Evolutionary conservation across 768 basidiomycete species (phyloP).

Genomic region (Lactarius tabidus): DNA sequence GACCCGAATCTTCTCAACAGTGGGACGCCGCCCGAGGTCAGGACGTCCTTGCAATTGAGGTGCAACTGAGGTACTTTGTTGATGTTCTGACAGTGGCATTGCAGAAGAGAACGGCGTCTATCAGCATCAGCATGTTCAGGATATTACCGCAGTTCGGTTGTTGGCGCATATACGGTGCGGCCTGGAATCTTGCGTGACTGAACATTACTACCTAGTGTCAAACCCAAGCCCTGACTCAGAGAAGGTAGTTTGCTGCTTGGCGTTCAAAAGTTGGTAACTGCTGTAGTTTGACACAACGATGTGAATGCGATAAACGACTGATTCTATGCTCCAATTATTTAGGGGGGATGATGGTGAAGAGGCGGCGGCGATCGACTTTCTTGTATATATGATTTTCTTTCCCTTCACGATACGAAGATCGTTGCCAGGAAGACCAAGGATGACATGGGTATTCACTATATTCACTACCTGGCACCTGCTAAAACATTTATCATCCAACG

Average conservation of each 20-base stretch:
- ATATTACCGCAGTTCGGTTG: background rate
- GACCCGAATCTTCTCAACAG: background rate
- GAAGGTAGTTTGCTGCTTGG: background rate
- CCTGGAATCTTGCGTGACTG: background rate
- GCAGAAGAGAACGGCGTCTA: background rate
- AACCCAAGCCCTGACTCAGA: background rate
- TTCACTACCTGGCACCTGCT: background rate
- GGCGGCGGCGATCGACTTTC: background rate
- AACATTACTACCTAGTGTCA: background rate
- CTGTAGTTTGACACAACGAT: background rate
- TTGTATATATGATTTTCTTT: background rate
- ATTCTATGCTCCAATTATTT: background rate
- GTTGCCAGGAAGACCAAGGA: slow-evolving; percentile 6
- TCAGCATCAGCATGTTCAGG: background rate
- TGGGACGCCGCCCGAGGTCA: too few relatives aligned
- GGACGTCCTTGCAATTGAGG: too few relatives aligned
- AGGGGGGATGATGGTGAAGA: background rate
- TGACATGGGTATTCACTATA: too few relatives aligned
- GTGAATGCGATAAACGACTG: background rate
- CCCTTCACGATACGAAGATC: background rate
- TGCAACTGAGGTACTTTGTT: background rate
- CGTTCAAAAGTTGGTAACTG: background rate
- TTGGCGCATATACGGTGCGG: background rate
- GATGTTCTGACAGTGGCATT: background rate
- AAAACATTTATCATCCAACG: background rate